Conservation (phyloP, 495 filamentous ascomycete genomes). For the Staphylotrichum longicolle region DNA sequence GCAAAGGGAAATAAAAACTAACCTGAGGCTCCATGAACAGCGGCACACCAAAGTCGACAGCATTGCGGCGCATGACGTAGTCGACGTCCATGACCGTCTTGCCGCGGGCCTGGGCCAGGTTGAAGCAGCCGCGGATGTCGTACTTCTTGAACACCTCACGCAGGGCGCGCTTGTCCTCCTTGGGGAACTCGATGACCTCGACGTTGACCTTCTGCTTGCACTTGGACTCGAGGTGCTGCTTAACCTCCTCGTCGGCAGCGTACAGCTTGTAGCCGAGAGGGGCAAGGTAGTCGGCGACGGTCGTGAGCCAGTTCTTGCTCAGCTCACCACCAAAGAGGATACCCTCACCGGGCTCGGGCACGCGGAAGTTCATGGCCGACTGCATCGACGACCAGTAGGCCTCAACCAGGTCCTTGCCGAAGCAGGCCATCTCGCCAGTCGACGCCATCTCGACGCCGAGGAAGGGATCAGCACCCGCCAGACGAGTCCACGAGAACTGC, state of each 20-base stretch:
- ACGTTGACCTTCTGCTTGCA: constrained; percentile 65
- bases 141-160: constrained; percentile 97
- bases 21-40: constrained; percentile 99
- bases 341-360: constrained; percentile 89
- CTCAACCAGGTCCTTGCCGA: constrained; percentile 91
- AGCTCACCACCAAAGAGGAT: constrained; percentile 89
- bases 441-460: constrained; percentile 96
- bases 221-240: constrained; percentile 72
- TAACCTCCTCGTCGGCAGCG: constrained; percentile 76
- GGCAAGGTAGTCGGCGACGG: constrained; percentile 76
- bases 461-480: constrained; percentile 97
- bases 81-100: constrained; percentile 88
- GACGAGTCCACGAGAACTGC: constrained; percentile 97
- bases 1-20: constrained; percentile 37
- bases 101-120: constrained; percentile 78
- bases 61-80: constrained; percentile 97
- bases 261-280: constrained; percentile 94
- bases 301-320: constrained; percentile 58
- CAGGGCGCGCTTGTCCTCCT: constrained; percentile 89
- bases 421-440: constrained; percentile 97
- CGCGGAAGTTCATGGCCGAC: constrained; percentile 98
- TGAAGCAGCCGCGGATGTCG: constrained; percentile 93
- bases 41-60: constrained; percentile 96
- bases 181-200: constrained; percentile 95
- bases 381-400: constrained; percentile 97